Evolutionary conservation across 169 alveolate species (phyloP).

Genomic region (Eimeria maxima): DNA sequence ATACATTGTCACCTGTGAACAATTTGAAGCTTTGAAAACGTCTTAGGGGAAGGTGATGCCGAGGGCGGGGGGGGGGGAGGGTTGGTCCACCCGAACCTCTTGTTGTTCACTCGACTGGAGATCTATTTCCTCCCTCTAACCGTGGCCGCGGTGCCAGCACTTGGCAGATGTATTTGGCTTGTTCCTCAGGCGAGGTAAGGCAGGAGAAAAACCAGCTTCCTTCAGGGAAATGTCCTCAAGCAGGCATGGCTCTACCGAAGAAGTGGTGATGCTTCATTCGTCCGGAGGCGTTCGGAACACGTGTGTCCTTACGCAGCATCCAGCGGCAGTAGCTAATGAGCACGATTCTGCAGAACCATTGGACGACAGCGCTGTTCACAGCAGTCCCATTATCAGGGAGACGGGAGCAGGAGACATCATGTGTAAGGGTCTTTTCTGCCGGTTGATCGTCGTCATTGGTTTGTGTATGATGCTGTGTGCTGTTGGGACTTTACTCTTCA

Average conservation of each 20-base stretch:
- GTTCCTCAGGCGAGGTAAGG: neutral
- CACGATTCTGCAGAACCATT: neutral
- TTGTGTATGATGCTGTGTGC: constrained; percentile 19
- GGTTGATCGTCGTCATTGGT: neutral
- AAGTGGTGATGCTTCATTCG: neutral
- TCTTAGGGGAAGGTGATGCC: neutral
- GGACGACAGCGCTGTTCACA: neutral
- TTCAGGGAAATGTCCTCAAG: neutral
- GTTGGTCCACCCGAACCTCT: neutral
- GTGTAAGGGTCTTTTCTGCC: neutral
- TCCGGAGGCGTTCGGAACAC: constrained; percentile 11
- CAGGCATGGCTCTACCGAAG: neutral
- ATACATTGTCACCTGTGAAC: neutral
- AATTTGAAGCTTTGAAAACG: neutral
- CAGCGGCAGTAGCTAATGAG: neutral
- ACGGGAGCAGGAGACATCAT: neutral
- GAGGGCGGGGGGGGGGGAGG: neutral
- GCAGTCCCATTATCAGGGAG: neutral
- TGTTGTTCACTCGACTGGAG: neutral
- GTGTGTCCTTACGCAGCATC: neutral
- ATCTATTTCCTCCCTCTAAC: neutral
- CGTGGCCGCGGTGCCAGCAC: neutral
- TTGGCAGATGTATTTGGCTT: neutral
- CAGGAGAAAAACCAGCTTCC: neutral
- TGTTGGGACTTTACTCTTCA: constrained; percentile 32